Percentiles rank a stretch among this genome's conserved stretches.
Conservation (phyloP, 2,329 filamentous ascomycete genomes). For the Cordyceps farinosa region DNA sequence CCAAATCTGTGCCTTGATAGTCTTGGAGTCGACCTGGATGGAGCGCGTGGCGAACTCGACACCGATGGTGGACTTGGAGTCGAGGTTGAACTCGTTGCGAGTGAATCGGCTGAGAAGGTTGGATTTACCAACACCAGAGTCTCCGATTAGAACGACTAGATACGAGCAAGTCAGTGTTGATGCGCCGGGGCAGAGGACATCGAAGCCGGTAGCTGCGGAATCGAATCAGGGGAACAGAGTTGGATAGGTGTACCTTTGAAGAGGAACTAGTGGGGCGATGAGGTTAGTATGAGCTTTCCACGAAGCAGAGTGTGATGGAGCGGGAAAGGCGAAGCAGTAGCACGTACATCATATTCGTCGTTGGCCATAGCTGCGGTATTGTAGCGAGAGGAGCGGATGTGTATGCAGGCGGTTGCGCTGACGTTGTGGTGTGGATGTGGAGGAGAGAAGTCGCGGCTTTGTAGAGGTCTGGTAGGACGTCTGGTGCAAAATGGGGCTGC, state of each 20-base stretch:
- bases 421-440: conserved; percentile 17
- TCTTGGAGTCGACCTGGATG: conserved; percentile 98
- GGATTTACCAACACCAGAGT: conserved; percentile 99
- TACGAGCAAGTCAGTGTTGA: conserved; percentile 30
- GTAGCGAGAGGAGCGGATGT: conserved; percentile 4
- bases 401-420: conserved; percentile 12
- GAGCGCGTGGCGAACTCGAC: conserved; percentile 98
- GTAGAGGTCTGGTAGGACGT: conserved; percentile 6
- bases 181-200: conserved; percentile 21
- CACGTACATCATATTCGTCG: conserved; percentile 98
- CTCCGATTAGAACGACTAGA: conserved; percentile 94
- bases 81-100: conserved; percentile 99
- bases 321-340: conserved; percentile 23
- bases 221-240: conserved; percentile 7
- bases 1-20: conserved; percentile 99
- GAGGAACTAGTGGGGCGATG: conserved; percentile 67
- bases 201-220: conserved; percentile 3
- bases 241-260: conserved; percentile 76
- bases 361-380: conserved; percentile 75
- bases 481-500: conserved; percentile 12
- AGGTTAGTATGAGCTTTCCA: conserved; percentile 29
- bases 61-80: conserved; percentile 99
- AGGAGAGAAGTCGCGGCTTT: conserved; percentile 18
- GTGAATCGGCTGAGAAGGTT: conserved; percentile 99
- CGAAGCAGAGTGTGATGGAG: conserved; percentile 7